Base-by-base conservation (phyloP, 78 protist genomes). In the Emiliania huxleyi region DNA sequence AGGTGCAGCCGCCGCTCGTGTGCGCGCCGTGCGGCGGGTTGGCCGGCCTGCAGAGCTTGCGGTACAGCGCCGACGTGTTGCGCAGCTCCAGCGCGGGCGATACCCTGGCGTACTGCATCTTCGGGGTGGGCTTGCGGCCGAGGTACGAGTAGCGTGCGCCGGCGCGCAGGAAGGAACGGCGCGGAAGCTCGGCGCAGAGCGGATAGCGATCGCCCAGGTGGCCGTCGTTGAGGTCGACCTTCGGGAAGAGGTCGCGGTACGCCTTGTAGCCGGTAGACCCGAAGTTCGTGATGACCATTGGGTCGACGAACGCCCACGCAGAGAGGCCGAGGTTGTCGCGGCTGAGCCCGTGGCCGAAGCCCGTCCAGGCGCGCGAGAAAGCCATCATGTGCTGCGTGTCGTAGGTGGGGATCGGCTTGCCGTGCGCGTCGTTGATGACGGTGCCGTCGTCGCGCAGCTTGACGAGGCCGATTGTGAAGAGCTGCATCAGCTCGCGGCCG, bases 401-500 rank as follows among this genome's bases (percentile, higher is more conserved):
- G 49, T 90, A 90, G 29, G 92, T 90, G 40, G 73, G 38, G 19
- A 52, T 5, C 29, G 23, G 33, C 26, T n/a, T 26, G 23, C 92
- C 92, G 11, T 11, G 18, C 29, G 26, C 35, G 46, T 90, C 79
- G 12, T 1, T 1, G 23, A 22, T 3, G 37, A 12, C 6, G 2
- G 81, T 90, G 92, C 92, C 92, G 44, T 90, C 79, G 43, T 1
- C 45, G 35, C 23, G 5, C 48, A 90, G 37, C 45, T 90, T 29
- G 45, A 1, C 26, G 23, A 56, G 38, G 8, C 92, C 92, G 35
- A 90, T 90, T 49, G 92, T n/a, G 69, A 90, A 90, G 25, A 90
- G 79, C 92, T 90, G 92, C 92, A 69, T 55, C n/a, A 56, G 1
- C 92, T 90, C 92, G 38, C 92, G 92, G 79, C 79, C 92, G 42